Evolutionary conservation across 2,329 filamentous ascomycete genomes (phyloP).

Genomic region (Penicillium sp.): DNA sequence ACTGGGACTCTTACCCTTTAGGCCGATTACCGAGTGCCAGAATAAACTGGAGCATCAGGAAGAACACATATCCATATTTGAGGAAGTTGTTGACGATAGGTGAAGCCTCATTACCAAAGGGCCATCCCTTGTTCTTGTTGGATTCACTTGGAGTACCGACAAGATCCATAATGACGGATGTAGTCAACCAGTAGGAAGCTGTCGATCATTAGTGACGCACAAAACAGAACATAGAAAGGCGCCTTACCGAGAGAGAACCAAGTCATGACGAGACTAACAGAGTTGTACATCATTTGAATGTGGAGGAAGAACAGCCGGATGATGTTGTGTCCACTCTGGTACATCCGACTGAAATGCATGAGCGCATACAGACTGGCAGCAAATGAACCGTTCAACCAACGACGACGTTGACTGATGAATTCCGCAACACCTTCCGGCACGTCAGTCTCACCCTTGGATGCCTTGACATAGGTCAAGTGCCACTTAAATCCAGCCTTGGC

Average conservation of each 20-base stretch:
- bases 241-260: slow-evolving; percentile 72
- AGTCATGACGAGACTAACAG: slow-evolving; percentile 78
- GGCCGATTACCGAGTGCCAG: slow-evolving; percentile 91
- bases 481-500: slow-evolving; percentile 98
- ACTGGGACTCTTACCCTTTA: slow-evolving; percentile 64
- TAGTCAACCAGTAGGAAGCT: slow-evolving; percentile 28
- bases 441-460: slow-evolving; percentile 98
- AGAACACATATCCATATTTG: slow-evolving; percentile 86
- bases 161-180: slow-evolving; percentile 28
- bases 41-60: slow-evolving; percentile 91
- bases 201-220: background rate
- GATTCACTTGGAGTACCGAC: slow-evolving; percentile 22
- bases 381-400: slow-evolving; percentile 98
- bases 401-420: slow-evolving; percentile 93
- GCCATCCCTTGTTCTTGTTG: slow-evolving; percentile 25
- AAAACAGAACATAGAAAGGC: too few species aligned
- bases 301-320: slow-evolving; percentile 98
- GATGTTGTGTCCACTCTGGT: slow-evolving; percentile 94
- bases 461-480: slow-evolving; percentile 97
- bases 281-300: slow-evolving; percentile 90
- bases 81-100: slow-evolving; percentile 87
- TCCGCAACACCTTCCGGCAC: slow-evolving; percentile 93
- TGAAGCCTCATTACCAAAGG: slow-evolving; percentile 39
- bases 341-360: slow-evolving; percentile 97
- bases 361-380: slow-evolving; percentile 92